phyloP scores from a whole-genome alignment of 495 filamentous ascomycete genomes.

The Polyplosphaeria fusca region DNA sequence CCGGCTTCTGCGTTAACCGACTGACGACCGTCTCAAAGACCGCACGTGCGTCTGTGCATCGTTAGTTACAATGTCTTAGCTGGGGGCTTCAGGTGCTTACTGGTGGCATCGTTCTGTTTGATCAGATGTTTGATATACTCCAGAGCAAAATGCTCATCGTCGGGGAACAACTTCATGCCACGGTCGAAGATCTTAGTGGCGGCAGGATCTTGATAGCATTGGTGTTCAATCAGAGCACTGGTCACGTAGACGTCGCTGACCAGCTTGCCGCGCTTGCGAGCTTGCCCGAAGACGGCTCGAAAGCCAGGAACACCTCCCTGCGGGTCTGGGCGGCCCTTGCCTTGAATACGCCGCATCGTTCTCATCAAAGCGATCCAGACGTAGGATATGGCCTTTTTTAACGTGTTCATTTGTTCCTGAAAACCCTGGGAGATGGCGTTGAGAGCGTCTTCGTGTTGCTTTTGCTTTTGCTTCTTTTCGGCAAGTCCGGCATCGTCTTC shows the following conservation, averaged over 20 bases:
- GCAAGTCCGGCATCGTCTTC: conserved; percentile 55
- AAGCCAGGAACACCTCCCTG: conserved; percentile 59
- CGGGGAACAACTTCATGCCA: conserved; percentile 85
- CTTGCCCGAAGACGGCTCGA: conserved; percentile 81
- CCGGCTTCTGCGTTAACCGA: conserved; percentile 68
- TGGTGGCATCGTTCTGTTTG: conserved; percentile 84
- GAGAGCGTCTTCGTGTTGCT: conserved; percentile 34
- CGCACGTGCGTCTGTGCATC: conserved; percentile 74
- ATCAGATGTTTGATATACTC: conserved; percentile 95
- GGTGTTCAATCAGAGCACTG: conserved; percentile 85
- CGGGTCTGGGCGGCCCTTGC: conserved; percentile 71
- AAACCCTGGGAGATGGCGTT: conserved; percentile 68
- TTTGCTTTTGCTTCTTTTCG: conserved; percentile 49
- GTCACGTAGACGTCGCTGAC: conserved; percentile 93
- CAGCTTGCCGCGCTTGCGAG: conserved; percentile 76
- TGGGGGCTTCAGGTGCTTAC: conserved; percentile 53
- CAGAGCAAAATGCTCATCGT: conserved; percentile 85
- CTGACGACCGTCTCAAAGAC: conserved; percentile 91
- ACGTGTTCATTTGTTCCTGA: conserved; percentile 63
- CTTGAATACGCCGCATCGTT: conserved; percentile 88
- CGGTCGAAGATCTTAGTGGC: conserved; percentile 94
- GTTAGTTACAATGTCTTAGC: conserved; percentile 13
- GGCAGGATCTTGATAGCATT: conserved; percentile 89
- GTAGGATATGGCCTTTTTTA: conserved; percentile 78
- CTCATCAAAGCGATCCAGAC: conserved; percentile 94